Conservation (phyloP, 2,329 filamentous ascomycete species). For the Xylaria sp. region DNA sequence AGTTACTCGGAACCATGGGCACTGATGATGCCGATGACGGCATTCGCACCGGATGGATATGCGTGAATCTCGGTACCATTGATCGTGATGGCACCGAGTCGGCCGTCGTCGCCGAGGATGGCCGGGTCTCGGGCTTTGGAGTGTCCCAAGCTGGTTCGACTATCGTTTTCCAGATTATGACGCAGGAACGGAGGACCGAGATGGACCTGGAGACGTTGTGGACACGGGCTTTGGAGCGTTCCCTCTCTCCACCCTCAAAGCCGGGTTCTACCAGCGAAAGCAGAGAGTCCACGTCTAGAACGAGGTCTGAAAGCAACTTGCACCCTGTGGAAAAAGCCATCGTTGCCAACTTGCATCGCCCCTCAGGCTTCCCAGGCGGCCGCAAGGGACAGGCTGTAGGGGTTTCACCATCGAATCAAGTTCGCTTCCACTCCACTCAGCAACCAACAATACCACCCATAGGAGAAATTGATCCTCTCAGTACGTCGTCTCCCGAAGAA, state of each 20-base stretch:
- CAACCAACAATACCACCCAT: neutral
- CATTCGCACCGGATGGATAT: conserved; percentile 93
- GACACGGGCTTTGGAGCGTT: conserved; percentile 43
- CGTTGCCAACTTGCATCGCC: conserved; percentile 21
- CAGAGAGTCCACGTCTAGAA: neutral
- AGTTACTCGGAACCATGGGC: conserved; percentile 73
- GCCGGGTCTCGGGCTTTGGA: conserved; percentile 80
- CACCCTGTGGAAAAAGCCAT: conserved; percentile 22
- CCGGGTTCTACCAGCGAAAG: neutral
- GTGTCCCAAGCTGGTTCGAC: conserved; percentile 54
- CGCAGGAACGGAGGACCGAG: conserved; percentile 57
- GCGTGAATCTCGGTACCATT: conserved; percentile 81
- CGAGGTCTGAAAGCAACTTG: neutral
- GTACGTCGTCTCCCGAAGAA: conserved; percentile 21
- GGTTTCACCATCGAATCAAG: conserved; percentile 25
- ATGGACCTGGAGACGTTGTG: conserved; percentile 61
- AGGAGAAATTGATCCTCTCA: conserved; percentile 19
- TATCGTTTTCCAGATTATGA: conserved; percentile 63
- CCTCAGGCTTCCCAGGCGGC: conserved; percentile 14
- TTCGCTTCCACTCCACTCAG: conserved; percentile 33
- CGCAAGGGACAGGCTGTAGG: conserved; percentile 20
- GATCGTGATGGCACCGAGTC: conserved; percentile 58
- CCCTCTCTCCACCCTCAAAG: conserved; percentile 15
- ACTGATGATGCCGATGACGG: conserved; percentile 76
- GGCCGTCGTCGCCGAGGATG: conserved; percentile 52